phyloP scores from a whole-genome alignment of 2,329 filamentous ascomycete species.

The Fusarium sp. region DNA sequence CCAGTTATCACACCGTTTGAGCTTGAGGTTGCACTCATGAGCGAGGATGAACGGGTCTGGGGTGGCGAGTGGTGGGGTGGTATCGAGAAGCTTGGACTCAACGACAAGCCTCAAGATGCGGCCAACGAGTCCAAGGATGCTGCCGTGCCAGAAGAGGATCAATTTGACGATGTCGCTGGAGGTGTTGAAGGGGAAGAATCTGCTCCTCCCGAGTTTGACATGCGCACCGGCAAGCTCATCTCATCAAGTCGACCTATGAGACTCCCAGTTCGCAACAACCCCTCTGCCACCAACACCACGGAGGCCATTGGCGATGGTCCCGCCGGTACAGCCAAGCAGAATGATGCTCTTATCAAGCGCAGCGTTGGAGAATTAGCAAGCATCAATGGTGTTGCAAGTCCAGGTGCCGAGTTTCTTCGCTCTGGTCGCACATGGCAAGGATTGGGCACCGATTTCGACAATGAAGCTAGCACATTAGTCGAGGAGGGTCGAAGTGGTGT shows the following conservation, averaged over 20 bases:
- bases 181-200: slow-evolving; percentile 73
- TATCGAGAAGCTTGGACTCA: slow-evolving; percentile 74
- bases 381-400: slow-evolving; percentile 87
- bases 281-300: not conserved
- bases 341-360: slow-evolving; percentile 65
- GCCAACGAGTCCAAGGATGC: slow-evolving; percentile 6
- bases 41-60: slow-evolving; percentile 83
- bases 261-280: slow-evolving; percentile 48
- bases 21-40: slow-evolving; percentile 78
- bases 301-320: not conserved
- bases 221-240: slow-evolving; percentile 86
- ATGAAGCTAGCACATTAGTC: slow-evolving; percentile 71
- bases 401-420: slow-evolving; percentile 86
- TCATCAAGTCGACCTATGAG: slow-evolving; percentile 81
- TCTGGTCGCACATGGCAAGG: slow-evolving; percentile 91
- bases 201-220: slow-evolving; percentile 88
- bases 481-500: slow-evolving; percentile 90
- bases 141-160: slow-evolving; percentile 17
- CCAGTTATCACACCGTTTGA: slow-evolving; percentile 97
- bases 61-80: slow-evolving; percentile 89
- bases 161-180: slow-evolving; percentile 50
- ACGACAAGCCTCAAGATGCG: slow-evolving; percentile 40
- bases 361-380: slow-evolving; percentile 74
- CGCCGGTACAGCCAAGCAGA: not conserved
- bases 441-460: slow-evolving; percentile 84